Conservation (phyloP, 2,329 filamentous ascomycete species). For the Seiridium unicorne region DNA sequence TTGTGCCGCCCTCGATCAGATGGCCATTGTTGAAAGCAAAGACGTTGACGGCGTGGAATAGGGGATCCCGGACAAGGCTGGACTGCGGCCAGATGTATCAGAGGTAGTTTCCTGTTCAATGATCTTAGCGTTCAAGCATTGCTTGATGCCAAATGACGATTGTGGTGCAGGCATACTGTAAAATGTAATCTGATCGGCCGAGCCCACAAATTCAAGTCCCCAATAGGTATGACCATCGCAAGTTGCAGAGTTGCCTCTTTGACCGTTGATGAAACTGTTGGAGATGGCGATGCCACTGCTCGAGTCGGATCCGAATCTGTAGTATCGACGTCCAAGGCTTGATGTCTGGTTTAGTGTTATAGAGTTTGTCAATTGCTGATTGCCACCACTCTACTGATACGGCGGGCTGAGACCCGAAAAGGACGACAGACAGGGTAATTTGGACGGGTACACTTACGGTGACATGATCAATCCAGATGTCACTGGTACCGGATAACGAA, state of each 20-base stretch:
- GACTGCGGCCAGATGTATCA: conserved; percentile 22
- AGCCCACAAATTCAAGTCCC: conserved; percentile 15
- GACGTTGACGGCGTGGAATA: conserved; percentile 29
- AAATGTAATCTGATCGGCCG: background rate
- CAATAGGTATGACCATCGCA: conserved; percentile 48
- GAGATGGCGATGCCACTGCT: conserved; percentile 40
- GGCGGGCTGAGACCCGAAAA: too few relatives aligned
- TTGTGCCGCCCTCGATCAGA: conserved; percentile 20
- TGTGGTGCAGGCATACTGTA: background rate
- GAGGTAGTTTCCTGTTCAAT: conserved; percentile 5
- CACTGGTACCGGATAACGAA: conserved; percentile 35
- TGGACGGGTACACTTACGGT: background rate
- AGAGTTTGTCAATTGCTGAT: too few relatives aligned
- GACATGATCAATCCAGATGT: conserved; percentile 25
- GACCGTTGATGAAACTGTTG: conserved; percentile 44
- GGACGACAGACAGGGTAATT: too few relatives aligned
- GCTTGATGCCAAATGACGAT: background rate
- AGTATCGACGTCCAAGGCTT: conserved; percentile 42
- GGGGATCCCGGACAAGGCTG: conserved; percentile 23
- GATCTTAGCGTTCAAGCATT: background rate
- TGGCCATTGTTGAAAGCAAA: conserved; percentile 25
- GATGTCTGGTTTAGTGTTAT: conserved; percentile 17
- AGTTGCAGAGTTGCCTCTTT: conserved; percentile 37
- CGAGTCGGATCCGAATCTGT: conserved; percentile 31
- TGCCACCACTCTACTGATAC: too few relatives aligned